Evolutionary conservation across 2,329 filamentous ascomycete genomes (phyloP).

Genomic region (Apiospora sp.): DNA sequence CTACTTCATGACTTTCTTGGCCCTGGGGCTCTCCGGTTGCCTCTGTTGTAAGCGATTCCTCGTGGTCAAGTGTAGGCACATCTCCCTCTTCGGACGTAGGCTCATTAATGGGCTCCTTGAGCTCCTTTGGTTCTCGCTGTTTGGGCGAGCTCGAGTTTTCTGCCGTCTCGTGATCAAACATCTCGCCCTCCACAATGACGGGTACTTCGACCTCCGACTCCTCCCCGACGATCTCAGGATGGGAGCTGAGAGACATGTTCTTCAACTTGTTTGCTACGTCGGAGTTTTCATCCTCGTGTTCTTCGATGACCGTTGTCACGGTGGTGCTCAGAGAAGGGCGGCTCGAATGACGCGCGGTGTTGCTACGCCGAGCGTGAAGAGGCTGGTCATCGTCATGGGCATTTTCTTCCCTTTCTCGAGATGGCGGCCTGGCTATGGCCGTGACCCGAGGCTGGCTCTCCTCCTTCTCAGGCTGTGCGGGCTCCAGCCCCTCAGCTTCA

Average conservation of each 20-base stretch:
- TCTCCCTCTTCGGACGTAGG: conserved; percentile 33
- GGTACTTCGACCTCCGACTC: conserved; percentile 48
- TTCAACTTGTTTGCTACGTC: conserved; percentile 56
- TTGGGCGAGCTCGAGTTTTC: background rate
- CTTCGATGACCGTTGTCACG: conserved; percentile 83
- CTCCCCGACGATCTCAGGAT: conserved; percentile 69
- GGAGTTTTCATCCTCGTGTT: conserved; percentile 75
- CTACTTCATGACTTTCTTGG: background rate
- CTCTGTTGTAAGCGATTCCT: conserved; percentile 37
- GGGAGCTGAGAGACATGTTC: conserved; percentile 53
- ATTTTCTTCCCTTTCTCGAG: conserved; percentile 38
- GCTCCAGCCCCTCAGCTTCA: conserved; percentile 87
- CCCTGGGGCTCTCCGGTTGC: conserved; percentile 32
- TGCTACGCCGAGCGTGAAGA: conserved; percentile 65
- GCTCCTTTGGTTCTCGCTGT: conserved; percentile 30
- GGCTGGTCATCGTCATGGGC: conserved; percentile 57
- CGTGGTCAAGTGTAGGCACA: conserved; percentile 32
- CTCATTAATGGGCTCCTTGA: conserved; percentile 25
- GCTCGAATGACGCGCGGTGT: conserved; percentile 83
- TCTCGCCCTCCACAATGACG: conserved; percentile 51
- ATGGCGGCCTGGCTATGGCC: conserved; percentile 42
- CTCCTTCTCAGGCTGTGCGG: conserved; percentile 51
- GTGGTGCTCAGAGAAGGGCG: conserved; percentile 81
- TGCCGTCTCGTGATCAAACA: conserved; percentile 29
- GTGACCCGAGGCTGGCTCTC: conserved; percentile 46